Evolutionary conservation across 1,284 basidiomycete species (phyloP).

Genomic region (Ustilago bromivora): DNA sequence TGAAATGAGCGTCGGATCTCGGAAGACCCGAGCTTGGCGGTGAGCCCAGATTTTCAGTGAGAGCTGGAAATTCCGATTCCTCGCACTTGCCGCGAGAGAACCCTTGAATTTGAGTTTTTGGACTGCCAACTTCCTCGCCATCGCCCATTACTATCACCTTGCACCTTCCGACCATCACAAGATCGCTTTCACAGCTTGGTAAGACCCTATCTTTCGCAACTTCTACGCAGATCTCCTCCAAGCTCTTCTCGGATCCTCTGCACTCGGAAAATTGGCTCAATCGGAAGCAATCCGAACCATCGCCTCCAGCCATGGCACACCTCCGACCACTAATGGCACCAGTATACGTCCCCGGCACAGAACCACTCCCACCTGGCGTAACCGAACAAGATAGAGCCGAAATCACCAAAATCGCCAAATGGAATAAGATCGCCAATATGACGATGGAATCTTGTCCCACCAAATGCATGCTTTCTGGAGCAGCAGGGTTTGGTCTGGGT

Average conservation of each 20-base stretch:
- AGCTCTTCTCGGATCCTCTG: not conserved
- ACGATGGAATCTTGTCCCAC: conserved; percentile 86
- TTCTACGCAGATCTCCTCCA: not conserved
- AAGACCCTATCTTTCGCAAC: not conserved
- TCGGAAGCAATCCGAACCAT: not conserved
- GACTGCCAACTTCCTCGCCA: not conserved
- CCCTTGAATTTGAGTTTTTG: conserved; percentile 7
- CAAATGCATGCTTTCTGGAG: conserved; percentile 83
- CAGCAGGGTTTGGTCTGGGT: conserved; percentile 86
- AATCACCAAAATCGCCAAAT: conserved; percentile 79
- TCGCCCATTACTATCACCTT: too few species aligned
- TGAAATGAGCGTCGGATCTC: conserved; percentile 3
- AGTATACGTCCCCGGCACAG: conserved; percentile 70
- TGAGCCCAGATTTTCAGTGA: not conserved
- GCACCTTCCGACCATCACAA: not conserved
- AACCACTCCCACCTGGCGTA: conserved; percentile 80
- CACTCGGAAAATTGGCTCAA: not conserved
- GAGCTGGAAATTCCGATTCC: conserved; percentile 14
- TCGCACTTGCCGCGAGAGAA: not conserved
- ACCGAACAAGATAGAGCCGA: conserved; percentile 82
- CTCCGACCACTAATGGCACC: conserved; percentile 55
- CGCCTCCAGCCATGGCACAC: conserved; percentile 18
- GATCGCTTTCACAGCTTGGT: too few species aligned
- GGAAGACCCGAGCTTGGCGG: not conserved
- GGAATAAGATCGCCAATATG: conserved; percentile 77